phyloP scores from a whole-genome alignment of 2,329 filamentous ascomycete genomes.

The Fusarium circinatum region DNA sequence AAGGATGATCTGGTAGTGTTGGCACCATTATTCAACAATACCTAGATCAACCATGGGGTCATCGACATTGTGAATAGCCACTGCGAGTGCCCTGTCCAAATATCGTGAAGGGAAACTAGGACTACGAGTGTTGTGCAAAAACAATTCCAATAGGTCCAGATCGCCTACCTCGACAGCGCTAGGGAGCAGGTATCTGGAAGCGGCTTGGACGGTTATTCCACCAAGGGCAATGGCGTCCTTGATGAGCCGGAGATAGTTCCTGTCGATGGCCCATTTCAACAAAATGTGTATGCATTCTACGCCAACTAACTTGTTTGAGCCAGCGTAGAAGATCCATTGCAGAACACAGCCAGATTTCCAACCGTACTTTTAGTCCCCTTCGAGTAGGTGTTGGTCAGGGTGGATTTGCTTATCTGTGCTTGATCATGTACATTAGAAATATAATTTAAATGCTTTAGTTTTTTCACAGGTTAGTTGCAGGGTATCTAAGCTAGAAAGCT shows the following conservation, averaged over 20 bases:
- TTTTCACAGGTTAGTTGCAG: not conserved
- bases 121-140: not conserved
- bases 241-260: not conserved
- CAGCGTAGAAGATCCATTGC: not conserved
- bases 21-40: not conserved
- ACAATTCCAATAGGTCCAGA: not conserved
- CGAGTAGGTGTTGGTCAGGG: not conserved
- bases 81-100: not conserved
- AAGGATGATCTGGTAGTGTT: not conserved
- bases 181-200: not conserved
- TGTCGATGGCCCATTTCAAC: not conserved
- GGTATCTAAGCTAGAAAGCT: rapidly evolving
- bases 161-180: not conserved
- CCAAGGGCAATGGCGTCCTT: not conserved
- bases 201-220: not conserved
- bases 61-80: not conserved
- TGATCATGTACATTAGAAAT: not conserved
- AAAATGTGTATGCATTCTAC: not conserved
- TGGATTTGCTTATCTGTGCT: not conserved
- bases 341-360: not conserved
- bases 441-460: not conserved
- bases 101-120: not conserved
- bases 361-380: not conserved
- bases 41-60: not conserved
- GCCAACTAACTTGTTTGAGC: not conserved